These are phyloP conservation scores for Nannochloris sp. DNA, from an alignment of 139 green algal genomes.

Conservation along the genomic window DNA sequence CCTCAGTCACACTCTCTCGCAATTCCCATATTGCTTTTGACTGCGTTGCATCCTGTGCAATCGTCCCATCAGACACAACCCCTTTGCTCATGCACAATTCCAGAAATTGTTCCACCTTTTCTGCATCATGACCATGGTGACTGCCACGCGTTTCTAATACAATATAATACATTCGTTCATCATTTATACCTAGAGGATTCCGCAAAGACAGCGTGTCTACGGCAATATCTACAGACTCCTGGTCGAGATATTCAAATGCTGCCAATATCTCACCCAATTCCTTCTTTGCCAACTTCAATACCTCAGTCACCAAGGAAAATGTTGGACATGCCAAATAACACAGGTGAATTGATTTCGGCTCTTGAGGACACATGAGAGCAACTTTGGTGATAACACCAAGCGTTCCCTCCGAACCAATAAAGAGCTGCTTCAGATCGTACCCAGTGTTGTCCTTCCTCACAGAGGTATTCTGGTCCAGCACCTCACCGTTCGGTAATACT, in stretches of 20 bases:
- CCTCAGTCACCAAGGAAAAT: conserved; percentile 44
- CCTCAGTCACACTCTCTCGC: conserved; percentile 79
- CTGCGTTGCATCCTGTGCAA: conserved; percentile 60
- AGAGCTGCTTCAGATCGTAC: conserved; percentile 97
- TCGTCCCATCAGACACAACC: conserved; percentile 31
- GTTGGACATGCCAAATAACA: conserved; percentile 53
- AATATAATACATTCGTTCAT: conserved; percentile 76
- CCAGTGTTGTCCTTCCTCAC: conserved; percentile 98
- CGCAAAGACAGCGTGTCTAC: conserved; percentile 33
- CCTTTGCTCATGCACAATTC: conserved; percentile 34
- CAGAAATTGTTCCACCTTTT: conserved; percentile 73
- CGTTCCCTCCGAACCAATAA: conserved; percentile 93
- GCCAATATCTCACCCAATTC: conserved; percentile 69
- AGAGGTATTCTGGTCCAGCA: conserved; percentile 66
- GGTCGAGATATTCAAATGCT: conserved; percentile 90
- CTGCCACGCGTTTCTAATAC: conserved; percentile 80
- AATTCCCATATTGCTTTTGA: conserved; percentile 73
- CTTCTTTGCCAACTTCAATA: conserved; percentile 48
- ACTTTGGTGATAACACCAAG: conserved; percentile 82
- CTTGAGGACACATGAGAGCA: conserved; percentile 62
- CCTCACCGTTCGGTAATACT: conserved; percentile 74
- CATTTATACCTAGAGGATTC: conserved; percentile 38
- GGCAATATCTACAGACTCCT: conserved; percentile 32
- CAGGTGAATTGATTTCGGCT: conserved; percentile 55
- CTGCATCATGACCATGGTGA: conserved; percentile 53